A percentile compares a stretch with the other conserved stretches of the same genome.
Evolutionary conservation across 192 early-diverging fungal genomes (phyloP).

Genomic region (Coemansia sp.): DNA sequence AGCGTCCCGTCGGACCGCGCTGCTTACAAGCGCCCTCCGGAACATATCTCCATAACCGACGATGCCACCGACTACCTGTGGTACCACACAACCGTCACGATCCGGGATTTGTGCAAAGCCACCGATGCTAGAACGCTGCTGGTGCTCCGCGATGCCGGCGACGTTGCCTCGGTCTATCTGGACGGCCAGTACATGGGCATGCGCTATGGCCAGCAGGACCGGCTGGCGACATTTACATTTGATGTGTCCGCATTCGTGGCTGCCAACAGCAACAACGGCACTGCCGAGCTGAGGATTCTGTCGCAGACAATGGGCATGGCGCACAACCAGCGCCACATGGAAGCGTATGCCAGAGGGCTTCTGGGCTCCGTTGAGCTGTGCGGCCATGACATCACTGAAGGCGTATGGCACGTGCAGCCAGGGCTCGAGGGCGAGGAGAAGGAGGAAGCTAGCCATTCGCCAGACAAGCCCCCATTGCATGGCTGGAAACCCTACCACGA

Average conservation of each 20-base stretch:
- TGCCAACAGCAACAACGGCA: not conserved
- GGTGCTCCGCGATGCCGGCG: constrained; percentile 39
- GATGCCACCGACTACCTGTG: constrained; percentile 52
- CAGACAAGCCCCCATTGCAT: not conserved
- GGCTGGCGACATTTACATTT: constrained; percentile 28
- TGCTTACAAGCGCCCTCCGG: constrained; percentile 19
- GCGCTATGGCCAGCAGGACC: constrained; percentile 29
- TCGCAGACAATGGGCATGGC: constrained; percentile 54
- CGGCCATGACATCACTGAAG: constrained; percentile 36
- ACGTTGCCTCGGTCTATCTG: constrained; percentile 37
- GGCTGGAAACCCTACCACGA: not conserved
- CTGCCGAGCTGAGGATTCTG: constrained; percentile 24
- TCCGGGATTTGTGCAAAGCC: constrained; percentile 11
- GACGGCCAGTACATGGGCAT: constrained; percentile 20
- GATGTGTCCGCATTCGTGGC: constrained; percentile 2
- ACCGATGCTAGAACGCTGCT: constrained; percentile 1
- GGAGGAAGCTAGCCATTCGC: not conserved
- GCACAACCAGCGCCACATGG: constrained; percentile 43
- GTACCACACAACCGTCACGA: constrained; percentile 36
- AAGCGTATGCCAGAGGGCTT: constrained; percentile 39
- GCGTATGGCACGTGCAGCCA: constrained; percentile 27
- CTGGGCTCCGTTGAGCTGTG: constrained; percentile 38
- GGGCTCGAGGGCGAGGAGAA: constrained; percentile 24
- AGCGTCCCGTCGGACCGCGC: too few relatives aligned
- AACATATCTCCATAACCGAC: constrained; percentile 44